Evolutionary conservation across 2,329 filamentous ascomycete species (phyloP).

Genomic region (Ophiocordyceps robertsii): DNA sequence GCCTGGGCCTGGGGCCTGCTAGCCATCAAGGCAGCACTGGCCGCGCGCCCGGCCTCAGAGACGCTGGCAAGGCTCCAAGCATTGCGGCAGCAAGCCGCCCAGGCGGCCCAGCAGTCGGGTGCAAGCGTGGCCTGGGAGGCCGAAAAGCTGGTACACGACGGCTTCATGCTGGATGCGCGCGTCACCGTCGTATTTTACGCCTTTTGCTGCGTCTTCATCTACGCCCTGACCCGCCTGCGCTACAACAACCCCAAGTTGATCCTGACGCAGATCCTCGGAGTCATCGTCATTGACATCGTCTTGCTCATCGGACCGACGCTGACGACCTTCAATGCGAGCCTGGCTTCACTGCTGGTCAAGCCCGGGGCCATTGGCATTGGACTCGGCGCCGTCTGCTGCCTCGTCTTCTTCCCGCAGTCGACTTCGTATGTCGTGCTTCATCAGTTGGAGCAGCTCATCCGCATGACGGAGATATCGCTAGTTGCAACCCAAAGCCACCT

Average conservation of each 20-base stretch:
- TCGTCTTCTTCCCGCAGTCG: constrained; percentile 35
- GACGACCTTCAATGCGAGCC: constrained; percentile 22
- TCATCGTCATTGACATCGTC: constrained; percentile 31
- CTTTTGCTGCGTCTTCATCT: constrained; percentile 30
- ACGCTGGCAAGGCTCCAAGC: constrained; percentile 18
- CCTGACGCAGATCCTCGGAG: constrained; percentile 30
- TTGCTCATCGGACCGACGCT: constrained; percentile 28
- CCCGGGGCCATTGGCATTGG: constrained; percentile 31
- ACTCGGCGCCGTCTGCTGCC: constrained; percentile 26
- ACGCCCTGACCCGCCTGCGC: constrained; percentile 26
- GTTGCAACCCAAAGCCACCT: constrained; percentile 14
- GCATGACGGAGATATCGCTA: constrained; percentile 17
- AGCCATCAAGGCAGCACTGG: constrained; percentile 32
- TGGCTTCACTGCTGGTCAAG: constrained; percentile 26
- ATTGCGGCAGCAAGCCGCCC: constrained; percentile 21
- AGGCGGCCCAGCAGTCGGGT: constrained; percentile 14
- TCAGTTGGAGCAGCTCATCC: constrained; percentile 16
- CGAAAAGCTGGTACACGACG: constrained; percentile 24
- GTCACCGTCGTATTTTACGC: constrained; percentile 23
- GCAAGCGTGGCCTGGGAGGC: constrained; percentile 13
- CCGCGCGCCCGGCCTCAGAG: constrained; percentile 23
- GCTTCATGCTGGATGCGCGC: constrained; percentile 32
- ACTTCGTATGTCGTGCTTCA: constrained; percentile 29
- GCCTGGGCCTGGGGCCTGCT: constrained; percentile 37
- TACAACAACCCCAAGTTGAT: constrained; percentile 30